Evolutionary conservation across 192 early-diverging fungal genomes (phyloP).

Genomic region (Podila verticillata): DNA sequence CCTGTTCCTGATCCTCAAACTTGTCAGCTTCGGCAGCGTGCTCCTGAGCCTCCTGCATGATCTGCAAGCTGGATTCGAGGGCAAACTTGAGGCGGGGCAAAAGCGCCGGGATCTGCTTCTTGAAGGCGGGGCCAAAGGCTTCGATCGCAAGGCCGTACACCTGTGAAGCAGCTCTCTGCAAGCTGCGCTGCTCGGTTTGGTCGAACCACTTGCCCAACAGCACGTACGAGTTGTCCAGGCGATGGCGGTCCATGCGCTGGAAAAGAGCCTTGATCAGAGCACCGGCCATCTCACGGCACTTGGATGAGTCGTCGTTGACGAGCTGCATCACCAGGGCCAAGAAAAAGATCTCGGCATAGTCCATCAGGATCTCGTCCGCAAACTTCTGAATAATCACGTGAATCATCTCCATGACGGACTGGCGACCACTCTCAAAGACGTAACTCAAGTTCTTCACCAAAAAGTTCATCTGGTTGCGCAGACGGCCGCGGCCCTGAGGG

Average conservation of each 20-base stretch:
- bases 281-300: slow-evolving; percentile 91
- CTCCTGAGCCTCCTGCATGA: slow-evolving; percentile 57
- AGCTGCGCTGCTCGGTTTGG: slow-evolving; percentile 62
- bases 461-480: slow-evolving; percentile 88
- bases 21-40: slow-evolving; percentile 29
- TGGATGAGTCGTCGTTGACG: slow-evolving; percentile 91
- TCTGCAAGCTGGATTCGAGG: slow-evolving; percentile 53
- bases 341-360: slow-evolving; percentile 86
- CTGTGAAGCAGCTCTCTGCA: slow-evolving; percentile 86
- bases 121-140: slow-evolving; percentile 72
- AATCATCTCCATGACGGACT: slow-evolving; percentile 90
- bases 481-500: slow-evolving; percentile 84
- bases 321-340: slow-evolving; percentile 85
- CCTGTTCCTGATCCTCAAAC: slow-evolving; percentile 31
- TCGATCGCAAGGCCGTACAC: slow-evolving; percentile 88
- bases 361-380: slow-evolving; percentile 76
- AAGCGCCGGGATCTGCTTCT: slow-evolving; percentile 59
- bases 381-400: slow-evolving; percentile 83
- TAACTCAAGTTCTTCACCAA: slow-evolving; percentile 92
- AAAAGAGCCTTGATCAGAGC: slow-evolving; percentile 76
- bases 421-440: slow-evolving; percentile 90
- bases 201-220: slow-evolving; percentile 84
- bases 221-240: slow-evolving; percentile 69
- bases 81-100: slow-evolving; percentile 61
- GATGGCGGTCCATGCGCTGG: slow-evolving; percentile 65